phyloP scores from a whole-genome alignment of 2,329 filamentous ascomycete species.

The Penicillium sp. region DNA sequence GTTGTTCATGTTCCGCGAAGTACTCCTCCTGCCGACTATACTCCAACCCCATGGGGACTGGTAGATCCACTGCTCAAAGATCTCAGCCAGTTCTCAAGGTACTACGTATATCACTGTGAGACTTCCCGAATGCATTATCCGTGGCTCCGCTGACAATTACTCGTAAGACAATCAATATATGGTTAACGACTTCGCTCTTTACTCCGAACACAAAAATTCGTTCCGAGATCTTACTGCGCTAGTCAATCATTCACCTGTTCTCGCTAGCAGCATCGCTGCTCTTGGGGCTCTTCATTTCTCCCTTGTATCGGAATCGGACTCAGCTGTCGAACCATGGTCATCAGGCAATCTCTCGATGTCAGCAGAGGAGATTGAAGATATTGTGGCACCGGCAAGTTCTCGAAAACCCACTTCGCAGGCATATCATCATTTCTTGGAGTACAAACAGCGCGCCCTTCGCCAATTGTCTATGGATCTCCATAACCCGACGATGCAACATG shows the following conservation, averaged over 20 bases:
- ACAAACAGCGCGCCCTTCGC: conserved; percentile 49
- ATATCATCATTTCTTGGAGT: conserved; percentile 44
- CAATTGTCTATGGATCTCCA: conserved; percentile 39
- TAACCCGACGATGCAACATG: conserved; percentile 33
- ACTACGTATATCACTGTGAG: conserved; percentile 49
- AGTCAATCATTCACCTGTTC: conserved; percentile 44
- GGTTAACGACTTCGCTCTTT: conserved; percentile 47
- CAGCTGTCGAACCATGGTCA: conserved; percentile 35
- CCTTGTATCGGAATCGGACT: conserved; percentile 37
- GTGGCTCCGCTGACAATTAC: conserved; percentile 17
- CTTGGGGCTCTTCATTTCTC: conserved; percentile 51
- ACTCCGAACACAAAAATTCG: conserved; percentile 48
- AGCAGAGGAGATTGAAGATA: conserved; percentile 28
- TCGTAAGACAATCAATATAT: conserved; percentile 38
- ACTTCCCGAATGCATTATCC: neutral
- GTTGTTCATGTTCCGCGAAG: conserved; percentile 18
- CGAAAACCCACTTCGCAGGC: conserved; percentile 34
- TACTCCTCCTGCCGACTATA: conserved; percentile 13
- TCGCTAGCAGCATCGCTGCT: conserved; percentile 49
- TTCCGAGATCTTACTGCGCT: conserved; percentile 50
- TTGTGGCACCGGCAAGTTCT: conserved; percentile 32
- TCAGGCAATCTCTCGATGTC: conserved; percentile 21
- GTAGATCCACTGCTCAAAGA: conserved; percentile 50
- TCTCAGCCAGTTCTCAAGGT: conserved; percentile 43
- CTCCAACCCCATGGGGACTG: conserved; percentile 40